phyloP scores from a whole-genome alignment of 495 filamentous ascomycete genomes.

The Pseudotulostoma volvatum region DNA sequence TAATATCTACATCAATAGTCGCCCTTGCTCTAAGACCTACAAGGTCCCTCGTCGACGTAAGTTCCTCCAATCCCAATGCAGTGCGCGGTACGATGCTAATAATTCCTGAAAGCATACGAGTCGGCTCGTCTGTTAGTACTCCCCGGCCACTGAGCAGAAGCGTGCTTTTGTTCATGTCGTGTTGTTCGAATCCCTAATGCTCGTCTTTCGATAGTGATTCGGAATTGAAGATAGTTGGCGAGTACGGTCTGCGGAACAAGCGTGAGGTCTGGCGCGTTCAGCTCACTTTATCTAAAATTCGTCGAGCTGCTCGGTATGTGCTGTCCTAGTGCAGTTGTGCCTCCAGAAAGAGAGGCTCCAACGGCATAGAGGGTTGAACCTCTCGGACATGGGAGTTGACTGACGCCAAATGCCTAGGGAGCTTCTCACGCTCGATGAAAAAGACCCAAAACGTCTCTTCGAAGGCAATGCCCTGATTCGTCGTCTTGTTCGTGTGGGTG shows the following conservation, averaged over 20 bases:
- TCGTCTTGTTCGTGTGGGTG: constrained; percentile 97
- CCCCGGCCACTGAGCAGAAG: constrained; percentile 94
- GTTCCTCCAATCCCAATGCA: constrained; percentile 13
- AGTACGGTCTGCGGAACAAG: constrained; percentile 99
- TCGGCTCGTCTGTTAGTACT: constrained; percentile 95
- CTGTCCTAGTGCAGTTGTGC: too few relatives aligned
- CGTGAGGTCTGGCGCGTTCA: constrained; percentile 99
- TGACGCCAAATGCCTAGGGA: constrained; percentile 41
- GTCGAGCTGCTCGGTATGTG: constrained; percentile 99
- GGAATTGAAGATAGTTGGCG: constrained; percentile 97
- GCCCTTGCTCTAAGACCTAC: constrained; percentile 94
- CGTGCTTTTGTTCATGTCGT: constrained; percentile 96
- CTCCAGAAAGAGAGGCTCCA: not conserved
- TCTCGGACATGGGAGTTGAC: too few relatives aligned
- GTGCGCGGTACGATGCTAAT: too few relatives aligned
- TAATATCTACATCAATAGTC: constrained; percentile 24
- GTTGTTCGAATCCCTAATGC: constrained; percentile 30
- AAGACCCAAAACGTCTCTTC: constrained; percentile 99
- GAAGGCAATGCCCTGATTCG: constrained; percentile 99
- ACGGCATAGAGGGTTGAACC: too few relatives aligned
- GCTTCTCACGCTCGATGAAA: constrained; percentile 98
- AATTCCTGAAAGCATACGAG: constrained; percentile 61
- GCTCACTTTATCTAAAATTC: constrained; percentile 99
- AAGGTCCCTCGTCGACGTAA: constrained; percentile 69
- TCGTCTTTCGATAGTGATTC: constrained; percentile 59